phyloP scores from a whole-genome alignment of 2,329 filamentous ascomycete genomes.

The Colletotrichum scovillei region DNA sequence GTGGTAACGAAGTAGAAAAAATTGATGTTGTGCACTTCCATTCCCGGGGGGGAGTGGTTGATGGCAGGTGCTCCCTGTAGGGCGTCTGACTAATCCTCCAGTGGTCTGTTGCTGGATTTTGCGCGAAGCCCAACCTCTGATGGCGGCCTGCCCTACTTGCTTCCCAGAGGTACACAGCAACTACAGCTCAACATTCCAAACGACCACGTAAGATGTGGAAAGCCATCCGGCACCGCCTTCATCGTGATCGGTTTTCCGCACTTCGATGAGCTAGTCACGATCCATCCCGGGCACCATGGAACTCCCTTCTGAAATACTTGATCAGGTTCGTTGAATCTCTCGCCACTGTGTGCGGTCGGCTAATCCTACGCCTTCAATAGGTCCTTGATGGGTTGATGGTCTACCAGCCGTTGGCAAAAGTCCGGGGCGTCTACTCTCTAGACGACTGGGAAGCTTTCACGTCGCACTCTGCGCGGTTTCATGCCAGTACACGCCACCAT shows the following conservation, averaged over 20 bases:
- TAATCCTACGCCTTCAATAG: neutral
- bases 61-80: neutral
- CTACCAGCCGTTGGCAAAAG: neutral
- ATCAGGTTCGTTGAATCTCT: neutral
- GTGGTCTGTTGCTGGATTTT: neutral
- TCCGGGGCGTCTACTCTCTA: neutral
- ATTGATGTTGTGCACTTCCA: neutral
- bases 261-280: neutral
- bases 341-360: neutral
- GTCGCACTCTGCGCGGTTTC: too few species aligned
- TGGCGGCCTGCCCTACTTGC: too few species aligned
- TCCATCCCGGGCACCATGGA: neutral
- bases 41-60: neutral
- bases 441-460: neutral
- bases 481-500: neutral
- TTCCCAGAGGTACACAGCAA: neutral
- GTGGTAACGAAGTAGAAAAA: neutral
- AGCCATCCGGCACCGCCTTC: neutral
- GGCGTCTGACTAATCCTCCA: neutral
- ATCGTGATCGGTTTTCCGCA: neutral
- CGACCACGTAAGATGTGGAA: neutral
- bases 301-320: constrained; percentile 1
- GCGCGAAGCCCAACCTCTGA: neutral
- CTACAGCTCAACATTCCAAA: neutral
- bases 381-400: neutral